Evolutionary conservation across 2,329 filamentous ascomycete species (phyloP).

Genomic region (Aspergillus phoenicis): DNA sequence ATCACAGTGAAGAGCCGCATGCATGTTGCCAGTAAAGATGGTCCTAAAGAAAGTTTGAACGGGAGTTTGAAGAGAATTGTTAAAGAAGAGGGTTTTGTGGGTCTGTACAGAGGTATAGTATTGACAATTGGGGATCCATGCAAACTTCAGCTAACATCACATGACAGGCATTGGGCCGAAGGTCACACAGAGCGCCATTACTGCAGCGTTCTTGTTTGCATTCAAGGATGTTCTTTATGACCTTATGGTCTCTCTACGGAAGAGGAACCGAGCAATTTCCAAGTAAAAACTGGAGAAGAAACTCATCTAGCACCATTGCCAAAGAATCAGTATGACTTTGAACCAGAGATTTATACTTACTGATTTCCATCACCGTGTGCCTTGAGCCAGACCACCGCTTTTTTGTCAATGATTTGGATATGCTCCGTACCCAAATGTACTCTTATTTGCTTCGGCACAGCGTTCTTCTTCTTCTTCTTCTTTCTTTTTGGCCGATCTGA

Average conservation of each 20-base stretch:
- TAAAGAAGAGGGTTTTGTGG: conserved; percentile 84
- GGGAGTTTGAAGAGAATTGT: conserved; percentile 78
- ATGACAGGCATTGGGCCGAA: conserved; percentile 84
- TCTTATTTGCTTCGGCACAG: too few relatives aligned
- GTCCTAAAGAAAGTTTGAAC: conserved; percentile 78
- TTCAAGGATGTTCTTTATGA: conserved; percentile 98
- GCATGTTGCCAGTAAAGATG: conserved; percentile 80
- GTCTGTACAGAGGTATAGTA: conserved; percentile 84
- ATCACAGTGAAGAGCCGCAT: conserved; percentile 98
- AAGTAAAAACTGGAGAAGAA: conserved; percentile 28
- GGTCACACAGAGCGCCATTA: conserved; percentile 94
- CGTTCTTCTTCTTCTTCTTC: too few relatives aligned
- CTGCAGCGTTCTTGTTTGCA: conserved; percentile 92
- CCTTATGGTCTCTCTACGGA: conserved; percentile 40
- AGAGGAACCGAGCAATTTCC: conserved; percentile 30
- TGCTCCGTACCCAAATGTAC: too few relatives aligned
- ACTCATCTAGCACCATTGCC: background rate
- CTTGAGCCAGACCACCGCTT: too few relatives aligned
- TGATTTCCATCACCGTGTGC: too few relatives aligned
- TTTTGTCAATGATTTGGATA: too few relatives aligned
- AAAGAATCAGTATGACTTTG: background rate
- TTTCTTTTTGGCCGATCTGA: too few relatives aligned
- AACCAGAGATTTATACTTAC: too few relatives aligned
- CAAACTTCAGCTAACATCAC: conserved; percentile 14
- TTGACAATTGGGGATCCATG: background rate